These are phyloP conservation scores for Blastocystis sp. DNA, from an alignment of 352 stramenopile genomes.

Conservation along the genomic window DNA sequence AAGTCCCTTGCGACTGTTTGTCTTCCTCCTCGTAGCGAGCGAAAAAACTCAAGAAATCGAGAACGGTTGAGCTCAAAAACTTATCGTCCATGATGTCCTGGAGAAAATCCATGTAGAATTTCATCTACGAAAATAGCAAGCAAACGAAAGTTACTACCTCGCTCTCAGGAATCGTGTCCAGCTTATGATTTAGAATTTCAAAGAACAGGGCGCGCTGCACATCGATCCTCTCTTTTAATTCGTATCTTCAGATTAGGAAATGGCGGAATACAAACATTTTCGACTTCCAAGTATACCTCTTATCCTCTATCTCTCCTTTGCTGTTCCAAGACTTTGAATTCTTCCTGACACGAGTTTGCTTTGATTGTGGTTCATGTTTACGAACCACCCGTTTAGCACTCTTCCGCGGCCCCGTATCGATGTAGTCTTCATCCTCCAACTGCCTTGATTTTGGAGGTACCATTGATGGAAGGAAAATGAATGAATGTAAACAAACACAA, in stretches of 20 bases:
- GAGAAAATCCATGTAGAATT: not conserved
- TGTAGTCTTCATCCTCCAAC: not conserved
- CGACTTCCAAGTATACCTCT: constrained; percentile 24
- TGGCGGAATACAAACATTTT: not conserved
- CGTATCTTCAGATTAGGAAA: not conserved
- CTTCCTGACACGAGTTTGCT: not conserved
- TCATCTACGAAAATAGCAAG: not conserved
- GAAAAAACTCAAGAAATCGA: not conserved
- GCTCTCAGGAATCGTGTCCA: not conserved
- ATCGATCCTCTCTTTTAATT: constrained; percentile 42
- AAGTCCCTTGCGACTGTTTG: not conserved
- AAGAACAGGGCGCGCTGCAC: not conserved
- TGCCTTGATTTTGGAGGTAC: not conserved
- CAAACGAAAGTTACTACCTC: not conserved
- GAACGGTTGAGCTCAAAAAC: not conserved
- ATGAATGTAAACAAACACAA: constrained; percentile 5
- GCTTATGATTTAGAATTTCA: not conserved
- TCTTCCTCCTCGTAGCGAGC: not conserved
- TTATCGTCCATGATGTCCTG: not conserved
- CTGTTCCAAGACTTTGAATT: not conserved
- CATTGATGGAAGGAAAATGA: not conserved
- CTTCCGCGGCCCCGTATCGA: not conserved
- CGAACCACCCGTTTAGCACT: not conserved
- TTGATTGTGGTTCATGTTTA: not conserved
- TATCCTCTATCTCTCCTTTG: not conserved